These are phyloP conservation scores for Lactuca sativa DNA, from an alignment of 129 eudicot species.

Conservation along the genomic window DNA sequence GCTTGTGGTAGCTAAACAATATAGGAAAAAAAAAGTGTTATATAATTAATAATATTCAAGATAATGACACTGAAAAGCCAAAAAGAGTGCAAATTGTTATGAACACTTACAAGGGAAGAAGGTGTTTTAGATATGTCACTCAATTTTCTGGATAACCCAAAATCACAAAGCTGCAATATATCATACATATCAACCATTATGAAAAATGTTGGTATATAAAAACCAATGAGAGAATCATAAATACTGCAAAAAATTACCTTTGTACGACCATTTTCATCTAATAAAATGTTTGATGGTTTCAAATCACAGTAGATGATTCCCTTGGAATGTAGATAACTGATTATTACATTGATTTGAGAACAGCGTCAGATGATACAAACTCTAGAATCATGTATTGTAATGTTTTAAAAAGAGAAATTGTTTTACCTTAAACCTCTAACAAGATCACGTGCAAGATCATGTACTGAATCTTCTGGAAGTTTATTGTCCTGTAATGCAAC, in stretches of 20 bases:
- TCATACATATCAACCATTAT: background rate
- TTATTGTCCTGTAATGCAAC: constrained; percentile 64
- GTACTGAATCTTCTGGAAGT: constrained; percentile 96
- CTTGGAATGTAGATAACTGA: constrained; percentile 87
- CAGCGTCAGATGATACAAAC: constrained; percentile 15
- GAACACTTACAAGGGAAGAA: constrained; percentile 65
- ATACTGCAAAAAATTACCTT: constrained; percentile 55
- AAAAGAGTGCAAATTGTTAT: background rate
- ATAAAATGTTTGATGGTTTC: constrained; percentile 89
- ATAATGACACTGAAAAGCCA: background rate
- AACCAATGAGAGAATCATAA: constrained; percentile 1
- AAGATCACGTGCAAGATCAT: constrained; percentile 82
- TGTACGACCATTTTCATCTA: constrained; percentile 92
- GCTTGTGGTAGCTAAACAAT: constrained; percentile 87
- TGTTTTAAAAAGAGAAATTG: constrained; percentile 15
- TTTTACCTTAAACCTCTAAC: constrained; percentile 86
- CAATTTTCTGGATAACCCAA: constrained; percentile 88
- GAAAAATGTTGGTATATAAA: constrained; percentile 10
- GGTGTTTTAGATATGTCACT: constrained; percentile 79
- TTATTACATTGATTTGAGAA: constrained; percentile 18
- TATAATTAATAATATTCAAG: constrained; percentile 2
- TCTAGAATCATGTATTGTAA: background rate
- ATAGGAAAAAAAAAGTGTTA: background rate
- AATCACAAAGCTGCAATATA: constrained; percentile 79
- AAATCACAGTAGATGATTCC: constrained; percentile 91